phyloP scores from a whole-genome alignment of 441 rosid species.

The Populus tomentosa region DNA sequence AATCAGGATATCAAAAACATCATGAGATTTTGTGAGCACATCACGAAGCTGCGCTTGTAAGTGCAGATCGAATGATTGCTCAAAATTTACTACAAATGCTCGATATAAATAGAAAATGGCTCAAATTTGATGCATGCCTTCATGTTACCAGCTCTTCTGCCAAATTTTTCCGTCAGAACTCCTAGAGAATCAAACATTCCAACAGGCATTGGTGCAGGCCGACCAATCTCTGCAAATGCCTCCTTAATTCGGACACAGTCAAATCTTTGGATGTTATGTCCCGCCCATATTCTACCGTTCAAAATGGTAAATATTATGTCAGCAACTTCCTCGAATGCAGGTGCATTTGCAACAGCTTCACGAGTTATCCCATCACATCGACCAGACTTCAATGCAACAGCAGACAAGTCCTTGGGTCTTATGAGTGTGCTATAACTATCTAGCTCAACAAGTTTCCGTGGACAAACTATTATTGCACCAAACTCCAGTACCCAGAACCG shows the following conservation, averaged over 20 bases:
- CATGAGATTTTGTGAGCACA: not conserved
- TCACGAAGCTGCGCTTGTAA: not conserved
- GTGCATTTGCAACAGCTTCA: constrained; percentile 54
- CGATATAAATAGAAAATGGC: not conserved
- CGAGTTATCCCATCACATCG: constrained; percentile 75
- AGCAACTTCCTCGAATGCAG: constrained; percentile 60
- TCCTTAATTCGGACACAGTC: constrained; percentile 83
- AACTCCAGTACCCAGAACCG: constrained; percentile 75
- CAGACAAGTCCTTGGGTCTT: constrained; percentile 62
- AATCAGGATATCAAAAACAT: not conserved
- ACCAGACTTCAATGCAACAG: constrained; percentile 48
- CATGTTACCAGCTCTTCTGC: constrained; percentile 91
- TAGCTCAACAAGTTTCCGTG: constrained; percentile 61
- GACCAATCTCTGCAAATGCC: constrained; percentile 65
- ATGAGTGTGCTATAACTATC: constrained; percentile 68
- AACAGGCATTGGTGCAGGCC: constrained; percentile 55
- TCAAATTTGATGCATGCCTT: constrained; percentile 45
- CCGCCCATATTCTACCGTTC: constrained; percentile 90
- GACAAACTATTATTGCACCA: constrained; percentile 86
- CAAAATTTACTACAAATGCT: not conserved
- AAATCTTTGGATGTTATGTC: constrained; percentile 82
- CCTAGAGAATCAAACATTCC: constrained; percentile 84
- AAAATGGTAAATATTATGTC: constrained; percentile 54
- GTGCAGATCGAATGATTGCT: not conserved
- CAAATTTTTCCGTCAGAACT: constrained; percentile 65